phyloP scores from a whole-genome alignment of 208 protist species.

The Leishmania lainsoni region DNA sequence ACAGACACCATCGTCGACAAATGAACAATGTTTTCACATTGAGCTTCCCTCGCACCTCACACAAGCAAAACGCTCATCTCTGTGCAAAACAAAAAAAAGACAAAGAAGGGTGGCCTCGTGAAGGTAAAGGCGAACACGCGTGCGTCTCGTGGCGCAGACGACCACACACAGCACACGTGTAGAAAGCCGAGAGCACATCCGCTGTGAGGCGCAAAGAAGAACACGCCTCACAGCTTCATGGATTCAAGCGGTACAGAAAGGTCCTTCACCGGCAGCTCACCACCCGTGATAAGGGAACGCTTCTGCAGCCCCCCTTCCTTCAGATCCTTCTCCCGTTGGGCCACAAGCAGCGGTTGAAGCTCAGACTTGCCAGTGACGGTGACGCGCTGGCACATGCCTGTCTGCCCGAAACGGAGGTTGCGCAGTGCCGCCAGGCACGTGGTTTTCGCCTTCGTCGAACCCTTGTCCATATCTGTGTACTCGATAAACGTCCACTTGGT shows the following conservation, averaged over 20 bases:
- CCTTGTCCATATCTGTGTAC: constrained; percentile 50
- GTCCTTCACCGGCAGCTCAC: constrained; percentile 51
- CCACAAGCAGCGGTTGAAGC: constrained; percentile 43
- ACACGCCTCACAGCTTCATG: constrained; percentile 41
- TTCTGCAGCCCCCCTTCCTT: constrained; percentile 37
- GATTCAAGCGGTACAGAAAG: constrained; percentile 52
- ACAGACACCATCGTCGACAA: not conserved
- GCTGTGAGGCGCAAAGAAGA: not conserved
- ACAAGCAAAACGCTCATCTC: not conserved
- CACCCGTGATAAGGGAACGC: constrained; percentile 38
- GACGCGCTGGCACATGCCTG: constrained; percentile 77
- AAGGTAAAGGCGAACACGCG: not conserved
- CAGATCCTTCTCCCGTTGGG: constrained; percentile 36
- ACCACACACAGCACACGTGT: not conserved
- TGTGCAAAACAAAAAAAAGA: not conserved
- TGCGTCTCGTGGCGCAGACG: not conserved
- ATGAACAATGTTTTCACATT: not conserved
- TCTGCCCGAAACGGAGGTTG: constrained; percentile 60
- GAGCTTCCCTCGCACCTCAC: not conserved
- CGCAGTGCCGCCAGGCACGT: constrained; percentile 67
- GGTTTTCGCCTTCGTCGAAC: constrained; percentile 18
- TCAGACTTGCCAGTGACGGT: constrained; percentile 51
- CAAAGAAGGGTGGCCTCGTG: not conserved
- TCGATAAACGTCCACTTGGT: constrained; percentile 86
- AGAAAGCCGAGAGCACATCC: not conserved